Evolutionary conservation across 108 stramenopile genomes (phyloP).

Genomic region (Stephanodiscus triporus): DNA sequence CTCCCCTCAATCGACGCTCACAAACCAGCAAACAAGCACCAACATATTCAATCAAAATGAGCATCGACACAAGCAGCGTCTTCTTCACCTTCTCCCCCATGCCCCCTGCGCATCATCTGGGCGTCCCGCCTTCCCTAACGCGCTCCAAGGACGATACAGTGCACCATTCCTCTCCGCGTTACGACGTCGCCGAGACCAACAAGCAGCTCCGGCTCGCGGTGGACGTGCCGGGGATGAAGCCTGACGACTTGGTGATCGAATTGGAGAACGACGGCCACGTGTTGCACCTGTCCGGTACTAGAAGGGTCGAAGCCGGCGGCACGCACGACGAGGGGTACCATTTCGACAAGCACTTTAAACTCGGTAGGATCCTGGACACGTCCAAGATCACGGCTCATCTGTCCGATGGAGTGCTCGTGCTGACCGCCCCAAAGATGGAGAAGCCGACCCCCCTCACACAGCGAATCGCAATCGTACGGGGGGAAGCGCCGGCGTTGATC

Average conservation of each 20-base stretch:
- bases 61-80: conserved; percentile 38
- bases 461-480: neutral
- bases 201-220: conserved; percentile 68
- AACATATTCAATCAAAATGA: conserved; percentile 16
- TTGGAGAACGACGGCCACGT: conserved; percentile 58
- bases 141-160: conserved; percentile 30
- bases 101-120: conserved; percentile 14
- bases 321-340: conserved; percentile 30
- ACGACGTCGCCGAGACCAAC: conserved; percentile 64
- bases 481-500: neutral
- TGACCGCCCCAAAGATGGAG: conserved; percentile 1
- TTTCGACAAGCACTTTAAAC: conserved; percentile 53
- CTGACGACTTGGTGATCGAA: conserved; percentile 58
- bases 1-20: too few relatives aligned
- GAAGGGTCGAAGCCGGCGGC: conserved; percentile 39
- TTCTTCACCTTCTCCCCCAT: conserved; percentile 28
- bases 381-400: conserved; percentile 50
- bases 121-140: conserved; percentile 29
- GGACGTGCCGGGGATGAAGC: conserved; percentile 74
- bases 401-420: conserved; percentile 40
- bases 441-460: neutral
- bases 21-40: too few relatives aligned
- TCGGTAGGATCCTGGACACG: conserved; percentile 51
- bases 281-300: conserved; percentile 37
- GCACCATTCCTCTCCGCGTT: conserved; percentile 57